Conservation (phyloP, 306 rosid genomes). For the Fagus sylvatica region DNA sequence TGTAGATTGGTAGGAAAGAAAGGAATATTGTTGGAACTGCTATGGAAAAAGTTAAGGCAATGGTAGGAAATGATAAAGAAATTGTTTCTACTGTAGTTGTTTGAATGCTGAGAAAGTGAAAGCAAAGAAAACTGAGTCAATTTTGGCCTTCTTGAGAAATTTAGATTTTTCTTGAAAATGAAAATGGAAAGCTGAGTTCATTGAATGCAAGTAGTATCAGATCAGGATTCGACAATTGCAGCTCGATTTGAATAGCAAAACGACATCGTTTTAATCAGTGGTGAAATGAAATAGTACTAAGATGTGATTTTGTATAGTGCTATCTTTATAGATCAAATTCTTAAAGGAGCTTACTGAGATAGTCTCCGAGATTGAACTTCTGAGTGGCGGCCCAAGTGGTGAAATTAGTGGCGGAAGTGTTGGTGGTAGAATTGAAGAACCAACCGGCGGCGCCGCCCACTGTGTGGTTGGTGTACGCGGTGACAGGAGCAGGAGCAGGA, state of each 20-base stretch:
- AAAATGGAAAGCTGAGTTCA: background rate
- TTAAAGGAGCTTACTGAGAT: conserved; percentile 50
- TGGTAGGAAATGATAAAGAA: too few relatives aligned
- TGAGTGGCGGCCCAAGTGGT: conserved; percentile 71
- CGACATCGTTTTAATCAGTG: too few relatives aligned
- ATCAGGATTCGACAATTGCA: too few relatives aligned
- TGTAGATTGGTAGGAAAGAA: conserved; percentile 5
- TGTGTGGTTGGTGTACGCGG: conserved; percentile 67
- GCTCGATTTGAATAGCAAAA: too few relatives aligned
- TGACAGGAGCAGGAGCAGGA: conserved; percentile 27
- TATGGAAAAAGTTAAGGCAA: background rate
- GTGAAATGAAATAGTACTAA: too few relatives aligned
- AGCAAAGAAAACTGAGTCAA: background rate
- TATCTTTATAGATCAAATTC: too few relatives aligned
- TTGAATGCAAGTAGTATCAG: too few relatives aligned
- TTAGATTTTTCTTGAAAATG: background rate
- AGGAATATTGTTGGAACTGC: background rate
- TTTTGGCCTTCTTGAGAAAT: background rate
- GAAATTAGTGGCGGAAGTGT: conserved; percentile 69
- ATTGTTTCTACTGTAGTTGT: background rate
- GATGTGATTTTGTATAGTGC: too few relatives aligned
- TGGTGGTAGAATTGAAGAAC: conserved; percentile 69
- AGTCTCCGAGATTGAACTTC: conserved; percentile 82
- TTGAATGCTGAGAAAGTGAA: background rate
- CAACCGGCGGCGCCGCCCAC: conserved; percentile 78